Base-by-base conservation (phyloP, 345 rosid species). In the Noccaea bulbosa region DNA sequence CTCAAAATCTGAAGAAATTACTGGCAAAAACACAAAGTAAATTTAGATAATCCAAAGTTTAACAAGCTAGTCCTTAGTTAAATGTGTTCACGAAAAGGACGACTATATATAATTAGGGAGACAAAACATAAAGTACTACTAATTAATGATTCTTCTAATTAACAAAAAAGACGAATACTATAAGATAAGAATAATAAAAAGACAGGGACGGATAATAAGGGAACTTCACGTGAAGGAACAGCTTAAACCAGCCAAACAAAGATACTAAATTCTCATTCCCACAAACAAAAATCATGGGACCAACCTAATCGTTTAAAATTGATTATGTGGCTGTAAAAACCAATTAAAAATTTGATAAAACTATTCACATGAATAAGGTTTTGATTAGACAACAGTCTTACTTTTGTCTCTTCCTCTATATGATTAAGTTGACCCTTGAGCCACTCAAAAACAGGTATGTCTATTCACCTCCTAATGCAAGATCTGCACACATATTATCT, bases 241-340 rank as follows among this genome's bases (percentile, higher is more conserved):
- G 78, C 73, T 67, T 67, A 74, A 74, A 32, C 62, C 67, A 50
- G 55, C 78, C 62, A 50, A 73, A 72, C 53, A 47, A 37, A 47
- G 4, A 11, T 17, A 39, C 52, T 38, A 38, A 66, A 58, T 58
- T 41, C 49, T 59, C 61, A 59, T 32, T 33, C 73, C 45, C 48
- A 43, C 73, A 59, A 74, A 67, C 37, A 74, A 74, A 74, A 67
- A 67, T 15, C 67, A 40, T 74, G 78, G 78, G 78, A 60, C 78
- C 73, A 67, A 74, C 34, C 78, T 67, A 67, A 74, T 67, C 63
- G 20, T 44, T 67, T 50, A 14, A 59, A 27, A 27, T 44, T 50
- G 44, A 67, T 67, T 60, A 67, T 60, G 68, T 74, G 73, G 49
- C 62, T 74, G 67, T 58, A 44, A 74, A 40, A 17, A 38, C n/a